A percentile compares a stretch with the other conserved stretches of the same genome.
phyloP scores from a whole-genome alignment of 257 asterid genomes.

The Salvia rosmarinus region DNA sequence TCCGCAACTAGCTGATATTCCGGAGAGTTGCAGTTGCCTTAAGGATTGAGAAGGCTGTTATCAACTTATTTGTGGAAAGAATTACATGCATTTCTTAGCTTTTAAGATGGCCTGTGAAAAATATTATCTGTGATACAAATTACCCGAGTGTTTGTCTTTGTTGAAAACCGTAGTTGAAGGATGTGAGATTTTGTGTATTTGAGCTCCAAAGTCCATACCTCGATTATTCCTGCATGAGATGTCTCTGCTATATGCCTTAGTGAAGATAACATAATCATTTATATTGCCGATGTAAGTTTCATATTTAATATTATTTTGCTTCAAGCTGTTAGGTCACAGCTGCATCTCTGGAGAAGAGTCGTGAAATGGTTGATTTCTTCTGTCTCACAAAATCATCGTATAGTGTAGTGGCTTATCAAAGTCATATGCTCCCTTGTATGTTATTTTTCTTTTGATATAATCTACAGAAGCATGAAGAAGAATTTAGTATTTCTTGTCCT shows the following conservation, averaged over 20 bases:
- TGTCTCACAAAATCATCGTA: neutral
- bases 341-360: neutral
- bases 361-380: neutral
- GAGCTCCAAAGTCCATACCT: neutral
- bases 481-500: neutral
- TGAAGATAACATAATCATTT: neutral
- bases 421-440: neutral
- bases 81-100: neutral
- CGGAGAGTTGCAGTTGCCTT: neutral
- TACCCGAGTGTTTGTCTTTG: neutral
- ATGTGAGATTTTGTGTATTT: slow-evolving; percentile 7
- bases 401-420: neutral
- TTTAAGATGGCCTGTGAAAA: neutral
- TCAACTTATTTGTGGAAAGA: neutral
- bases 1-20: neutral
- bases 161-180: neutral
- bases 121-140: neutral
- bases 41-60: neutral
- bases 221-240: neutral
- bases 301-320: neutral
- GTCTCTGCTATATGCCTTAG: neutral
- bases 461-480: neutral
- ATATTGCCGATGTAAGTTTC: neutral
- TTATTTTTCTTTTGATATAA: neutral
- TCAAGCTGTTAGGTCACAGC: neutral